Evolutionary conservation across 2,329 filamentous ascomycete species (phyloP), one percentile per base, ranked within the genome.

Genomic region (Epichloe sp.): DNA sequence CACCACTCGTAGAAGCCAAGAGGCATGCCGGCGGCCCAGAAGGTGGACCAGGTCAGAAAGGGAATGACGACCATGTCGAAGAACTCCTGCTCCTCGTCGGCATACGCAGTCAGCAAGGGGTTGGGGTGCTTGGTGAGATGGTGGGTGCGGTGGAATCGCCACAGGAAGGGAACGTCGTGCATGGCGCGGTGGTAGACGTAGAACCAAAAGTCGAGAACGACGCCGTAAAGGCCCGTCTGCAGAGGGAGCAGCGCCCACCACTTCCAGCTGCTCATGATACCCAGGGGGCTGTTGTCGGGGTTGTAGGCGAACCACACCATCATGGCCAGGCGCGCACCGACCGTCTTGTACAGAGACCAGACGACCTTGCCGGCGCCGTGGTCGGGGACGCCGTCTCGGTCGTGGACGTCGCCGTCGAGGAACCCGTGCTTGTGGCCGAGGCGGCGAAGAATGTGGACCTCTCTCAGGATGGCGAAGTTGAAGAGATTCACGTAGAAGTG

Each of bases 1-100:
- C 69, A 72, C 65, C 68, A 72, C 44, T 71, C 69, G 49, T 72
- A 71, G 55, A 73, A 73, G 8, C 67, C 68, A 64, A 72, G 68
- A 0, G 69, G 69, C 8, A 71, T 44, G 4, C 68, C 68, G 49
- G 58, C 12, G 14, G 47, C 11, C 41, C 60, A 63, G 21, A 71
- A 53, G 4, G 57, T 64, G 36, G 59, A 58, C 52, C 64, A 71
- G 2, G 68, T 65, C 43, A 70, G 56, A 6, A 71, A 54, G 0
- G 69, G 69, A 10, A 72, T 63, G 17, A 63, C 65, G 10, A 62
- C 64, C 38, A 71, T 69, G 46, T 72, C 68, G 50, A 69, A 64
- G 12, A 71, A 57, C 46, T 71, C 68, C 52, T 72, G 69, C 52
- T 68, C 68, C 11, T 57, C 50, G 48, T 71, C 70, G 44, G 70